Conservation (phyloP, 805 yeast species). For the Brettanomyces naardenensis region DNA sequence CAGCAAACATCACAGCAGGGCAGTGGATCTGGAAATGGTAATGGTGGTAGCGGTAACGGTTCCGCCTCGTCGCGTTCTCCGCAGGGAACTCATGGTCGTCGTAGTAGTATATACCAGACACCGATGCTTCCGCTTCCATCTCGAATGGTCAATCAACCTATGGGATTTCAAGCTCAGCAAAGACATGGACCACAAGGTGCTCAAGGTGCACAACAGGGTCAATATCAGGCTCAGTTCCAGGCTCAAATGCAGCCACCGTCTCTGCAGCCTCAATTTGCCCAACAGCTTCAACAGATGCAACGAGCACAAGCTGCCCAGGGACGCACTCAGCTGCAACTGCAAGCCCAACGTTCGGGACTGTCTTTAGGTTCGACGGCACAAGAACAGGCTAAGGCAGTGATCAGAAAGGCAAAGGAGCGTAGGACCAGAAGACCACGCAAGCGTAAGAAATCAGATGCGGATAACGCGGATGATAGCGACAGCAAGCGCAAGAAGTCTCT, state of each 20-base stretch:
- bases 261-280: background rate
- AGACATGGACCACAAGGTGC: background rate
- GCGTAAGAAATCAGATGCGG: background rate
- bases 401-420: background rate
- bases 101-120: conserved; percentile 2
- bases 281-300: background rate
- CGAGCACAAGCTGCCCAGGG: background rate
- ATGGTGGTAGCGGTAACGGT: background rate
- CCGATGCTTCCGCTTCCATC: conserved; percentile 3
- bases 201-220: background rate
- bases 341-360: no score
- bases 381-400: background rate
- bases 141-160: background rate
- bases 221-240: conserved; percentile 1
- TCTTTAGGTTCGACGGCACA: background rate
- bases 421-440: background rate
- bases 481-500: background rate
- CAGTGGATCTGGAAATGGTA: background rate
- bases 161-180: conserved; percentile 3
- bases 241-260: background rate
- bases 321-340: no score
- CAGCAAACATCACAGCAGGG: conserved; percentile 2
- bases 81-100: background rate
- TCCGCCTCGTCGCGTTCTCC: background rate
- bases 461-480: background rate